These are phyloP conservation scores for Mortierella alpina DNA, from an alignment of 192 early-diverging fungal species.

Conservation along the genomic window DNA sequence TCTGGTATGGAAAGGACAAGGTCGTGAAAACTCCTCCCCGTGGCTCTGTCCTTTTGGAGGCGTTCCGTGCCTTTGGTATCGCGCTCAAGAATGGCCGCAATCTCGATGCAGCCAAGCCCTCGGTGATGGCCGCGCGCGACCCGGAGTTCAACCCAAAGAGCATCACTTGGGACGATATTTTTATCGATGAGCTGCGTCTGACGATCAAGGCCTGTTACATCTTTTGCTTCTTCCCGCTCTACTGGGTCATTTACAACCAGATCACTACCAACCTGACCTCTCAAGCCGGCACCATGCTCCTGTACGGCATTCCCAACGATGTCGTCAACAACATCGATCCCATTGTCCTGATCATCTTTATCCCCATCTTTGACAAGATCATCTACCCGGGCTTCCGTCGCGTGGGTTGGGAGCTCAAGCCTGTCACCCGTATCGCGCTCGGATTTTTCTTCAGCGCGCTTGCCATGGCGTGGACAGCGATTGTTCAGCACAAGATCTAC, in stretches of 20 bases:
- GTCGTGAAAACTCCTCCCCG: constrained; percentile 67
- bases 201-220: constrained; percentile 73
- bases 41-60: constrained; percentile 69
- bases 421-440: constrained; percentile 72
- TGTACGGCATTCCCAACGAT: constrained; percentile 70
- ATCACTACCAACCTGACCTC: constrained; percentile 72
- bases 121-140: constrained; percentile 48
- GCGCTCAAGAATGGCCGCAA: constrained; percentile 55
- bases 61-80: constrained; percentile 55
- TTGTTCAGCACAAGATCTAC: constrained; percentile 74
- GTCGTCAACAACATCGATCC: constrained; percentile 77
- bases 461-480: constrained; percentile 70
- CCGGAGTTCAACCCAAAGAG: constrained; percentile 21
- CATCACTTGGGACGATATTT: constrained; percentile 75
- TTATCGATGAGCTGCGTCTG: constrained; percentile 74
- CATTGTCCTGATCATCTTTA: constrained; percentile 73
- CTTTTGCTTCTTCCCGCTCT: constrained; percentile 78
- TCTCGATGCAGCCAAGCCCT: constrained; percentile 74
- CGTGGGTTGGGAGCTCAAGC: constrained; percentile 62
- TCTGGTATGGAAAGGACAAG: constrained; percentile 61
- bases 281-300: constrained; percentile 68
- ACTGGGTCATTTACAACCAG: constrained; percentile 78
- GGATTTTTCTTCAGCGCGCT: constrained; percentile 71
- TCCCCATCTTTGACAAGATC: constrained; percentile 74
- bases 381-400: constrained; percentile 70